Evolutionary conservation across 148 eudicot species (phyloP).

Genomic region (Salicornia ramosissima): DNA sequence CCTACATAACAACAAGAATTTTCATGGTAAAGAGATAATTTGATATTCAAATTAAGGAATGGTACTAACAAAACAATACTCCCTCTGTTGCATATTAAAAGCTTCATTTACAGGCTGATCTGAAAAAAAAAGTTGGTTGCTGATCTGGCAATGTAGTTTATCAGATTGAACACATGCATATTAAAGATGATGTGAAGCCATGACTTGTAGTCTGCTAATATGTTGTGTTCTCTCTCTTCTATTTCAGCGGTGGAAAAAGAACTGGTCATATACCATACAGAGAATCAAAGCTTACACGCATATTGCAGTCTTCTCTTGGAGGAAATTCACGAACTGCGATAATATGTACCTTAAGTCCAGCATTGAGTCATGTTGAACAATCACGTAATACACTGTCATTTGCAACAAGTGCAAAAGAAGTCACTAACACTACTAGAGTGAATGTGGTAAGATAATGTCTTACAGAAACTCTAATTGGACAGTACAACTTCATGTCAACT

Average conservation of each 20-base stretch:
- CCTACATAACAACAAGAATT: too few species aligned
- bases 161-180: not conserved
- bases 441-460: constrained; percentile 58
- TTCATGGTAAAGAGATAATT: too few species aligned
- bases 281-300: constrained; percentile 95
- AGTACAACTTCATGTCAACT: not conserved
- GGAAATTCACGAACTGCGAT: constrained; percentile 98
- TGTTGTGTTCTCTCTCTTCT: constrained; percentile 5
- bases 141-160: not conserved
- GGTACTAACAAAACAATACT: too few species aligned
- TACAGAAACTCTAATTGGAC: not conserved
- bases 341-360: constrained; percentile 96
- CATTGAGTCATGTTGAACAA: constrained; percentile 92
- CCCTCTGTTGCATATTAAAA: too few species aligned
- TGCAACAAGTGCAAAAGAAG: constrained; percentile 97
- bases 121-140: too few species aligned
- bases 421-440: constrained; percentile 81
- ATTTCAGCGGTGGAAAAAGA: constrained; percentile 73
- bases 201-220: constrained; percentile 7
- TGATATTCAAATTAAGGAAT: too few species aligned
- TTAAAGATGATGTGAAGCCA: too few species aligned
- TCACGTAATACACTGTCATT: constrained; percentile 86
- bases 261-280: constrained; percentile 86
- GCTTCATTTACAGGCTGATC: too few species aligned
- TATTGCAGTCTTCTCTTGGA: constrained; percentile 90